These are phyloP conservation scores for Bothriochloa decipiens DNA, from an alignment of 176 grass and related monocot species.

Conservation along the genomic window DNA sequence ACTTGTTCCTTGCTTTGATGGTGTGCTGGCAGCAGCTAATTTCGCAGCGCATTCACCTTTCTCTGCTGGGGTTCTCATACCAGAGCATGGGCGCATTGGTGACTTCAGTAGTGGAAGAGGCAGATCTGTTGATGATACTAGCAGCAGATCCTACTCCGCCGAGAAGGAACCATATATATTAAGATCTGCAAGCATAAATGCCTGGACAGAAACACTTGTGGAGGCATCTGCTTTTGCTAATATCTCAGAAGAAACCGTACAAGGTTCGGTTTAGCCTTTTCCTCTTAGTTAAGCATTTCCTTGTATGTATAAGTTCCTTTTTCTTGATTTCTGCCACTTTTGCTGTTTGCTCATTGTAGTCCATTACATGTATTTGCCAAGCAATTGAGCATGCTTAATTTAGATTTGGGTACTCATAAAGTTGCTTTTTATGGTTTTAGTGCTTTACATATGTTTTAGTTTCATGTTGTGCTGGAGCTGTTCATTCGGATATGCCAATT, in stretches of 20 bases:
- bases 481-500: not conserved
- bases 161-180: slow-evolving; percentile 72
- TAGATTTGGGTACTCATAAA: not conserved
- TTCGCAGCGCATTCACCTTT: slow-evolving; percentile 77
- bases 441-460: slow-evolving; percentile 10
- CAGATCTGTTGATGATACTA: slow-evolving; percentile 45
- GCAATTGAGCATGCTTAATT: slow-evolving; percentile 1
- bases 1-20: slow-evolving; percentile 67
- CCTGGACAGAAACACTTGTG: slow-evolving; percentile 88
- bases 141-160: slow-evolving; percentile 51
- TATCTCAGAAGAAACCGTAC: slow-evolving; percentile 61
- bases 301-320: not conserved
- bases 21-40: slow-evolving; percentile 55
- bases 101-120: slow-evolving; percentile 53
- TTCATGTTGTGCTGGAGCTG: not conserved
- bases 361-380: not conserved
- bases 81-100: slow-evolving; percentile 47
- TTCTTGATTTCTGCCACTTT: not conserved
- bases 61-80: slow-evolving; percentile 81
- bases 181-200: slow-evolving; percentile 80
- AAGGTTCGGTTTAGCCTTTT: slow-evolving; percentile 43
- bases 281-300: slow-evolving; percentile 2
- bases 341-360: not conserved
- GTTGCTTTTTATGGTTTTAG: not conserved
- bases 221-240: slow-evolving; percentile 90